A percentile compares a stretch with the other conserved stretches of the same genome.
These are phyloP conservation scores for Gentiana macrophylla DNA, from an alignment of 257 asterid genomes.

Conservation along the genomic window DNA sequence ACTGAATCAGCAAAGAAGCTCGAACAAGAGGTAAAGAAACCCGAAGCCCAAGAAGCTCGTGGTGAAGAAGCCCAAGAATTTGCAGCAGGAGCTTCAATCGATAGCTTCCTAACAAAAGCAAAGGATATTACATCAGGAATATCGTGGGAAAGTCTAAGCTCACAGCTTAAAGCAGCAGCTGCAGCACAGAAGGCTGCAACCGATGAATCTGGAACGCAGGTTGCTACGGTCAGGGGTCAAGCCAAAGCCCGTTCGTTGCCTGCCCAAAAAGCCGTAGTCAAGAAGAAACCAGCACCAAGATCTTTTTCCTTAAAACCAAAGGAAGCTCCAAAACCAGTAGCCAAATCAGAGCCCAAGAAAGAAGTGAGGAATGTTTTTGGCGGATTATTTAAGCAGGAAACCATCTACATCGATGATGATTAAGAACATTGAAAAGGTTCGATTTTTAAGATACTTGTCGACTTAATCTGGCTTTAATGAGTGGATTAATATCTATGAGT, in stretches of 20 bases:
- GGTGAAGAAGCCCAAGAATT: constrained; percentile 46
- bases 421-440: constrained; percentile 17
- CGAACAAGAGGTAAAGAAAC: constrained; percentile 26
- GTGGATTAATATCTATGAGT: neutral
- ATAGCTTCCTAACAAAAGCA: constrained; percentile 46
- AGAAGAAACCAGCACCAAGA: constrained; percentile 19
- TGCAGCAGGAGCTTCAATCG: constrained; percentile 51
- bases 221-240: constrained; percentile 78
- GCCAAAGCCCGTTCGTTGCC: constrained; percentile 77
- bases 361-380: constrained; percentile 80
- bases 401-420: constrained; percentile 85
- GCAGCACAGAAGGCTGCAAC: constrained; percentile 25
- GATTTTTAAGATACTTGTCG: neutral
- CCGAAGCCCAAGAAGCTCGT: constrained; percentile 29
- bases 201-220: constrained; percentile 49
- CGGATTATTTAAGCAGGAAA: constrained; percentile 85
- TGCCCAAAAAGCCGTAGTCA: constrained; percentile 58
- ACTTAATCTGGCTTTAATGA: constrained; percentile 4
- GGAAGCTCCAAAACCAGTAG: constrained; percentile 30
- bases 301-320: constrained; percentile 27
- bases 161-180: constrained; percentile 24
- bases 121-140: constrained; percentile 35
- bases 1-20: constrained; percentile 32
- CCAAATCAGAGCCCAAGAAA: constrained; percentile 36
- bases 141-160: constrained; percentile 27